Base-by-base conservation (phyloP, 768 basidiomycete genomes). In the Termitomyces sp. region DNA sequence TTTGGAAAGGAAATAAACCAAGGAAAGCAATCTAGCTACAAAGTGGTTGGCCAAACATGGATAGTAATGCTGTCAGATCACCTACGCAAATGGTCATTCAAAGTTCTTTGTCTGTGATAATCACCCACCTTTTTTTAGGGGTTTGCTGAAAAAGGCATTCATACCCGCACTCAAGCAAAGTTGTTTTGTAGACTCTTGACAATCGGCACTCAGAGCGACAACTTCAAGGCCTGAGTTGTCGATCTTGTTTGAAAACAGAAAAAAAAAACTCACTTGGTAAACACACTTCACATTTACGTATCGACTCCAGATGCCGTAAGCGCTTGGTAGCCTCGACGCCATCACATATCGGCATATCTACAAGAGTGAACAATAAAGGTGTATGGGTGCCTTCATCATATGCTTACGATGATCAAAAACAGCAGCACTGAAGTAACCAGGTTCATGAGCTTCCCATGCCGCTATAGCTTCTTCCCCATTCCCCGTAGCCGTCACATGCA, bases 291-390 rank as follows among this genome's bases (percentile, higher is more conserved):
- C 73, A 71, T 59, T 82, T 83, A n/a, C 79, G 76, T 63, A 79
- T 80, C 58, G 69, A 78, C 65, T 89, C 88, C 21, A 85, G 62
- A 21, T 77, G 59, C 41, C 88, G 78, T 28, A 89, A 48, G 48
- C 82, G 78, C 67, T 88, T 88, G 30, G 84, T 78, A 7, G 88
- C 88, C 61, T 88, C 86, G 5, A 89, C 86, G 6, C 88, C 88
- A 63, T 89, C 88, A 59, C 85, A 88, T 49, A 89, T 74, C 2
- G 88, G 88, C 88, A 89, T 89, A 62, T 89, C 87, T 88, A 19
- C n/a, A 39, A 49, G n/a, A 34, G 9, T 41, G 5, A 17, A 34
- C 35, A 3, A 30, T 50, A 23, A 34, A 16, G 37, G 14, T 25
- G 11, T 48, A 39, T 39, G 28, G 32, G 52, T 28, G 34, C 0